Conservation (phyloP, 179 eudicot genomes). For the Beta corolliflora region DNA sequence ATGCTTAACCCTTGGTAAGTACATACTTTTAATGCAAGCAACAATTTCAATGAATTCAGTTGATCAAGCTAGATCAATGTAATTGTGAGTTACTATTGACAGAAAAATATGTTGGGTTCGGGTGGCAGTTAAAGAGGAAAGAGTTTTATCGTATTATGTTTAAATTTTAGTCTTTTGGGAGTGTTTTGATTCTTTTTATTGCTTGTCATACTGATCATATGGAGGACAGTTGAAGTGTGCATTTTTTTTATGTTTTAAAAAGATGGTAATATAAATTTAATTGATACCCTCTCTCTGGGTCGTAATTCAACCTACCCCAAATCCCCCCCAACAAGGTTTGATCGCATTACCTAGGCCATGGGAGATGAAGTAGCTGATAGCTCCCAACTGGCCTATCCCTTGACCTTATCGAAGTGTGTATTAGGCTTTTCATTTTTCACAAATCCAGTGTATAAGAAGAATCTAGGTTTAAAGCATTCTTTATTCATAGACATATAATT, state of each 20-base stretch:
- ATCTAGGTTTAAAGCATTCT: background rate
- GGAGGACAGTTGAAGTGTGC: too few relatives aligned
- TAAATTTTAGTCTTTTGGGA: background rate
- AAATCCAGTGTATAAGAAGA: background rate
- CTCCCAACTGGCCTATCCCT: too few relatives aligned
- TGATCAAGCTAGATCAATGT: background rate
- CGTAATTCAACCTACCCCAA: too few relatives aligned
- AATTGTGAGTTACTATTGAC: background rate
- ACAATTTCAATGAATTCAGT: background rate
- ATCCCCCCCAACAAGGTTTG: too few relatives aligned
- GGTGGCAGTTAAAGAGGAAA: background rate
- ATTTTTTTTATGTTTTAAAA: too few relatives aligned
- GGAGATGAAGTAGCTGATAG: too few relatives aligned
- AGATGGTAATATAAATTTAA: too few relatives aligned
- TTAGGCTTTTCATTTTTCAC: background rate
- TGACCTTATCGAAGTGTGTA: background rate
- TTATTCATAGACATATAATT: background rate
- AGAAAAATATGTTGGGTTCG: background rate
- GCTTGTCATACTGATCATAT: too few relatives aligned
- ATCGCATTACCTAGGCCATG: too few relatives aligned
- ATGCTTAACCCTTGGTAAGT: conserved; percentile 95
- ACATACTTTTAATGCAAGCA: conserved; percentile 4
- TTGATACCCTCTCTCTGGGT: too few relatives aligned
- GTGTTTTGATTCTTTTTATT: background rate
- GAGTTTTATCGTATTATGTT: background rate